Evolutionary conservation across 2,329 filamentous ascomycete genomes (phyloP).

Genomic region (Penicillium corylophilum): DNA sequence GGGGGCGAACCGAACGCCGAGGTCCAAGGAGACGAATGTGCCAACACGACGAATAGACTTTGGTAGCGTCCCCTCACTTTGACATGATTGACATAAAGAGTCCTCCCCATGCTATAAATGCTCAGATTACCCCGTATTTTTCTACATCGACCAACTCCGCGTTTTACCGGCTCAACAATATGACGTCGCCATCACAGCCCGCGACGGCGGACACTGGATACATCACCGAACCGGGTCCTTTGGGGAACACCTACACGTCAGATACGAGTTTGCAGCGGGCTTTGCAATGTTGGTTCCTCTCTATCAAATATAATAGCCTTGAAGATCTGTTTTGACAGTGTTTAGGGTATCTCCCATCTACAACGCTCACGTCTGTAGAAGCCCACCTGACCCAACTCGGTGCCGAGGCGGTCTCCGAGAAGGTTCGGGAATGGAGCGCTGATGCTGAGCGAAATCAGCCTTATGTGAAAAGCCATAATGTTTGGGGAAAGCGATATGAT

Average conservation of each 20-base stretch:
- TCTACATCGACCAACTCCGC: neutral
- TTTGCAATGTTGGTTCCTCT: constrained; percentile 47
- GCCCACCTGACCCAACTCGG: constrained; percentile 27
- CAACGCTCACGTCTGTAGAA: constrained; percentile 55
- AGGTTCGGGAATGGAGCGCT: constrained; percentile 39
- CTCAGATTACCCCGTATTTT: neutral
- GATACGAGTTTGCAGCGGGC: constrained; percentile 55
- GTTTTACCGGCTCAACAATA: neutral
- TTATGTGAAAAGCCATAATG: constrained; percentile 59
- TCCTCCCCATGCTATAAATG: neutral
- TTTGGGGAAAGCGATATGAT: constrained; percentile 57
- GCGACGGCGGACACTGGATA: constrained; percentile 51
- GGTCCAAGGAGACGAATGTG: constrained; percentile 9
- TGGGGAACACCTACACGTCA: constrained; percentile 59
- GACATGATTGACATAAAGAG: neutral
- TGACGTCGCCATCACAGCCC: constrained; percentile 13
- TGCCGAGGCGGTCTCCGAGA: constrained; percentile 32
- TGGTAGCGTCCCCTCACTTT: neutral
- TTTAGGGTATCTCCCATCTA: constrained; percentile 45
- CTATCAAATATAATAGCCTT: neutral
- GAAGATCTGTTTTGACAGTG: neutral
- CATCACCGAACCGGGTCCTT: constrained; percentile 54
- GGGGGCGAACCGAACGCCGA: constrained; percentile 16
- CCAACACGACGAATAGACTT: constrained; percentile 4
- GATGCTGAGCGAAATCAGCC: constrained; percentile 67